Percentiles rank a stretch among this genome's conserved stretches.
Evolutionary conservation across 371 early-diverging fungal species (phyloP).

Genomic region (Mortierella sp.): DNA sequence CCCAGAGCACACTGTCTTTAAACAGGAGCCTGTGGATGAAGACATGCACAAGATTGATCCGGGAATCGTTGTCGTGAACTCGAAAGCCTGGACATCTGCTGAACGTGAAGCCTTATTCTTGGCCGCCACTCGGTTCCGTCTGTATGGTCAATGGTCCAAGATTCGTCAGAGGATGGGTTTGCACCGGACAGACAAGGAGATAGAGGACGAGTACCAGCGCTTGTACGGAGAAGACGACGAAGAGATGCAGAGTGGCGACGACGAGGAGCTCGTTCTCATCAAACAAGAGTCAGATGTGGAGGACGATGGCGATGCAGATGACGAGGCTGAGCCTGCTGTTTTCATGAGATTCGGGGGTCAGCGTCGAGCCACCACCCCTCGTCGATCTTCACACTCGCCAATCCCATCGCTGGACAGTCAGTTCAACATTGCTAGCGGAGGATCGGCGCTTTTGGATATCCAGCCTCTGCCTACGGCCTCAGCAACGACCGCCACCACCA

Average conservation of each 20-base stretch:
- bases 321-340: slow-evolving; percentile 31
- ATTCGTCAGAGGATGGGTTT: slow-evolving; percentile 41
- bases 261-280: slow-evolving; percentile 14
- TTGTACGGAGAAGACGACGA: slow-evolving; percentile 38
- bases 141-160: slow-evolving; percentile 45
- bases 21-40: slow-evolving; percentile 2
- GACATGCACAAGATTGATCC: slow-evolving; percentile 16
- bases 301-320: slow-evolving; percentile 40
- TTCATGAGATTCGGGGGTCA: slow-evolving; percentile 21
- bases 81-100: slow-evolving; percentile 32
- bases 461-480: slow-evolving; percentile 14
- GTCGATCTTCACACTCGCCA: neutral
- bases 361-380: neutral
- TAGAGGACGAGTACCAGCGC: slow-evolving; percentile 38
- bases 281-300: slow-evolving; percentile 28
- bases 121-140: slow-evolving; percentile 34
- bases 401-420: neutral
- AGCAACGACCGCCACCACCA: slow-evolving; percentile 10
- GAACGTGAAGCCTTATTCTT: slow-evolving; percentile 45
- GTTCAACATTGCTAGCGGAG: slow-evolving; percentile 8
- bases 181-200: slow-evolving; percentile 45
- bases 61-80: slow-evolving; percentile 18
- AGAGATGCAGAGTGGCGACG: slow-evolving; percentile 12
- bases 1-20: neutral
- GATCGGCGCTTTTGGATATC: slow-evolving; percentile 8